Evolutionary conservation across 2,329 filamentous ascomycete genomes (phyloP), one percentile per base, ranked within the genome.

Genomic region (Neonectria ditissima): DNA sequence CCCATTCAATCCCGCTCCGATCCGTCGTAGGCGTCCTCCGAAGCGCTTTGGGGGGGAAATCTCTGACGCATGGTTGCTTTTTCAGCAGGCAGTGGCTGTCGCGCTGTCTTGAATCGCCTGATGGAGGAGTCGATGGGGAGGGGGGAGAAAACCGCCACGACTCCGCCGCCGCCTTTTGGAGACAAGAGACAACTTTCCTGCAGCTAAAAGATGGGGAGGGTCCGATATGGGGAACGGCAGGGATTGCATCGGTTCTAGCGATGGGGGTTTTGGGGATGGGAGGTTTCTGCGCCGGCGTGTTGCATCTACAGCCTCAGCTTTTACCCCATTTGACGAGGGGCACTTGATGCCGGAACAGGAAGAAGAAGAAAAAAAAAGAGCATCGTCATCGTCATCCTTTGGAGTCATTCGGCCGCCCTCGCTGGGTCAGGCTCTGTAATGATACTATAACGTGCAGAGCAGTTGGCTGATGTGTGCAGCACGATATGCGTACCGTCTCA

Each of bases 61-160:
- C 26, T 54, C 22, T 51, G 55, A 47, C 24, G 45, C 14, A 34
- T 59, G 18, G 10, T 70, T 70, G 68, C 69, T 70, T 70, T 70
- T 70, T 67, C 18, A 59, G 66, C 63, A 59, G 32, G 64, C 53
- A 39, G 65, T 67, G 65, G 63, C 65, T 65, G 39, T 39, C 53
- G 60, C 59, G 55, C 50, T 59, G 30, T 55, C 18, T 43, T 41
- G 32, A 28, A 69, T 70, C 65, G 57, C 39, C 64, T 70, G 69
- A 70, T 69, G 34, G 26, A 50, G 55, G 60, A 48, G 55, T 54
- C 44, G 7, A 8, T 45, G 51, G 51, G 22, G 48, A 6, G 51
- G 51, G 22, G 48, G 24, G 24, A 6, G 24, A 26, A 37, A 34
- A 30, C 41, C 28, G 34, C 59, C 43, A 55, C 64, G 11, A n/a